Evolutionary conservation across 176 grass and related monocot species (phyloP).

Genomic region (Poa pratensis): DNA sequence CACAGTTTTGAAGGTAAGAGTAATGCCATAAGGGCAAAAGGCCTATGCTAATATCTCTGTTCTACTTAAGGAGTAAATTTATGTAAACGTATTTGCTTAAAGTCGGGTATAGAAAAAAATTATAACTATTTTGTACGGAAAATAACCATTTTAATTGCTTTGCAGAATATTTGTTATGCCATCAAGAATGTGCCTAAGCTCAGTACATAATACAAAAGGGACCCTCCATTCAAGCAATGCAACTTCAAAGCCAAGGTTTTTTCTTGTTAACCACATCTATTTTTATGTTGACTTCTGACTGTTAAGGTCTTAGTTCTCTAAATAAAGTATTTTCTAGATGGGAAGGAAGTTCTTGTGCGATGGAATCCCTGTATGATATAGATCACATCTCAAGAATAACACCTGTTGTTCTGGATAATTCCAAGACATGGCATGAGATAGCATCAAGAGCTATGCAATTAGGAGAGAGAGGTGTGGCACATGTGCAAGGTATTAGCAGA

Average conservation of each 20-base stretch:
- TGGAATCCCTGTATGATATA: conserved; percentile 90
- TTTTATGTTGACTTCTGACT: not conserved
- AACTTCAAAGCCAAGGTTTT: conserved; percentile 57
- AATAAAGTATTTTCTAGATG: conserved; percentile 55
- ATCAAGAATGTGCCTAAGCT: conserved; percentile 82
- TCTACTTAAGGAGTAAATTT: not conserved
- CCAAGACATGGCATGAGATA: conserved; percentile 66
- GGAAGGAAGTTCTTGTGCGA: conserved; percentile 73
- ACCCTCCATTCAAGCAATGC: conserved; percentile 52
- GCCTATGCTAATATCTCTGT: conserved; percentile 17
- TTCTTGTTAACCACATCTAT: conserved; percentile 28
- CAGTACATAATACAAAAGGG: conserved; percentile 83
- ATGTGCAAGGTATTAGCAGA: conserved; percentile 74
- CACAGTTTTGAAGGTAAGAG: not conserved
- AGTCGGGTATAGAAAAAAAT: not conserved
- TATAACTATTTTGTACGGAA: not conserved
- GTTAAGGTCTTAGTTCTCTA: conserved; percentile 22
- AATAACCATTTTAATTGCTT: conserved; percentile 14
- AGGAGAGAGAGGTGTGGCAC: conserved; percentile 61
- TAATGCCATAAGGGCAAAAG: not conserved
- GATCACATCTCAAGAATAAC: conserved; percentile 74
- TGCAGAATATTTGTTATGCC: conserved; percentile 93
- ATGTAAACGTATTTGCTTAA: not conserved
- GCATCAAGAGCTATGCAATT: conserved; percentile 71
- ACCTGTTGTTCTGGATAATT: conserved; percentile 84